Conservation (phyloP, 2,329 filamentous ascomycete genomes). For the Orbilia ellipsospora region DNA sequence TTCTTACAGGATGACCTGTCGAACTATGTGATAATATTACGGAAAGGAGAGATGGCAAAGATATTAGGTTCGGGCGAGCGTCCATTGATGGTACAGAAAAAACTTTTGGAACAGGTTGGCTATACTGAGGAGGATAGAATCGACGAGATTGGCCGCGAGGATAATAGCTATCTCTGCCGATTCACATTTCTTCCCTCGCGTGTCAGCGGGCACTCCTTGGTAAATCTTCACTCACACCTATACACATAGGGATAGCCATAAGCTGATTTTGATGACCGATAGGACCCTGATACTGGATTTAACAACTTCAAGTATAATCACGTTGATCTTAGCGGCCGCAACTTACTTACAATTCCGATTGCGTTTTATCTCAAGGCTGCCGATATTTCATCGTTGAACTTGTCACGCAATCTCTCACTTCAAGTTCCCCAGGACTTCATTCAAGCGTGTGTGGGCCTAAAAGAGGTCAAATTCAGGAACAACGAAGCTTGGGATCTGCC, state of each 20-base stretch:
- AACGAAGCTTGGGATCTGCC: constrained; percentile 91
- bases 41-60: constrained; percentile 87
- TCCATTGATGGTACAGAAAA: constrained; percentile 90
- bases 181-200: constrained; percentile 94
- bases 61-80: constrained; percentile 82
- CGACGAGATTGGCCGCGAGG: constrained; percentile 93
- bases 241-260: background rate
- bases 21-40: constrained; percentile 95
- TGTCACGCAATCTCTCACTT: constrained; percentile 90
- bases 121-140: constrained; percentile 87
- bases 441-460: constrained; percentile 86
- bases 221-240: constrained; percentile 25
- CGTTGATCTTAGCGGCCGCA: constrained; percentile 88
- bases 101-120: constrained; percentile 87
- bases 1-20: constrained; percentile 89
- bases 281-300: constrained; percentile 80
- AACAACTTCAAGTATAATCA: constrained; percentile 92
- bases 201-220: constrained; percentile 75
- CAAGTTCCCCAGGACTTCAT: constrained; percentile 97
- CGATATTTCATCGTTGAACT: constrained; percentile 93
- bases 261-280: constrained; percentile 55
- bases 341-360: constrained; percentile 94
- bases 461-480: constrained; percentile 94
- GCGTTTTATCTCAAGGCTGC: constrained; percentile 88
- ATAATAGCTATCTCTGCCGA: constrained; percentile 95